Conservation (phyloP, 1,284 basidiomycete genomes). For the Apiotrichum akiyoshidainum region DNA sequence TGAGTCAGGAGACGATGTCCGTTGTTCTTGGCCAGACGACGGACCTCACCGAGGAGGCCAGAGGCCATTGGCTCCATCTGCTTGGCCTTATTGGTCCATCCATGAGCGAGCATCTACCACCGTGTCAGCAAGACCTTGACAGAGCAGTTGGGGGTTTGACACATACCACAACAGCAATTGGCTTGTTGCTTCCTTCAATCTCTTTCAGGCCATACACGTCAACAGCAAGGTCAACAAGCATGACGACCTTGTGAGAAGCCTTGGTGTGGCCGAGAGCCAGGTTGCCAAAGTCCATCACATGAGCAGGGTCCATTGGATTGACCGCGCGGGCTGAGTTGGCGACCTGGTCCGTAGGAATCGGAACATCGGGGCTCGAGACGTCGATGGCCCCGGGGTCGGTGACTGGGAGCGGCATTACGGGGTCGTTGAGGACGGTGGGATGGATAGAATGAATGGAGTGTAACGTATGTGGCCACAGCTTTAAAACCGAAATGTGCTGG, state of each 20-base stretch:
- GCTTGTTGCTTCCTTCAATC: slow-evolving; percentile 26
- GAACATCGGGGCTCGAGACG: neutral
- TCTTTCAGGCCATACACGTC: slow-evolving; percentile 44
- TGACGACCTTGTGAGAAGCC: slow-evolving; percentile 15
- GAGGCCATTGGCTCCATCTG: slow-evolving; percentile 37
- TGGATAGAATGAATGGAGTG: too few species aligned
- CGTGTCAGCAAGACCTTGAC: too few species aligned
- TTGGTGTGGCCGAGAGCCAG: slow-evolving; percentile 25
- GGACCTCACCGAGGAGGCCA: slow-evolving; percentile 37
- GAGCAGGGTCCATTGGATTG: slow-evolving; percentile 4
- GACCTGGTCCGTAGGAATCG: neutral
- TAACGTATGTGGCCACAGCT: too few species aligned
- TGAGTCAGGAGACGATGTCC: slow-evolving; percentile 17
- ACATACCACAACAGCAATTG: slow-evolving; percentile 35
- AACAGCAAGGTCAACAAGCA: slow-evolving; percentile 37
- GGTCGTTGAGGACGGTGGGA: too few species aligned
- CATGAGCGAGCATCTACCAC: slow-evolving; percentile 20
- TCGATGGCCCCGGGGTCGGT: neutral
- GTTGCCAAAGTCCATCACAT: slow-evolving; percentile 30
- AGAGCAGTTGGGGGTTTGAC: too few species aligned
- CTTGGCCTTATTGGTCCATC: slow-evolving; percentile 21
- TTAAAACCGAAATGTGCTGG: too few species aligned
- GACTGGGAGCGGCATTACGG: neutral
- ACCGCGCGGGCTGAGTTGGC: neutral
- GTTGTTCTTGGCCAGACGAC: slow-evolving; percentile 2